Evolutionary conservation across 805 yeast genomes (phyloP).

Genomic region (Metschnikowia shivogae): DNA sequence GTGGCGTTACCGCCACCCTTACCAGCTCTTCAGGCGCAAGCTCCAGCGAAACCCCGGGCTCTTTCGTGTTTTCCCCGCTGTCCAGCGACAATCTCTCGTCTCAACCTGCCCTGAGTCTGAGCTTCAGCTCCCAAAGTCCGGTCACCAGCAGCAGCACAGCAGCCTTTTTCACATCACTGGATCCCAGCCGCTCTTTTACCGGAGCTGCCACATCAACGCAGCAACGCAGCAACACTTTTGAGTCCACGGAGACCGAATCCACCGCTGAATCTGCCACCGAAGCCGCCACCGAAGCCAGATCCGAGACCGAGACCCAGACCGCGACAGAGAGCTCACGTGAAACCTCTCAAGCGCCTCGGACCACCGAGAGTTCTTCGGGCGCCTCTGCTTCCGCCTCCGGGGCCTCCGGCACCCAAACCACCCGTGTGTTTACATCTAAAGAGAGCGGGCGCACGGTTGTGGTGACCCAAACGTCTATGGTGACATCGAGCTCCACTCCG

Average conservation of each 20-base stretch:
- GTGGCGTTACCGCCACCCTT: background rate
- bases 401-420: slow-evolving; percentile 17
- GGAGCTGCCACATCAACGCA: too few species aligned
- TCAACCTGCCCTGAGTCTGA: background rate
- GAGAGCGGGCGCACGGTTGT: slow-evolving; percentile 35
- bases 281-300: too few species aligned
- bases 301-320: too few species aligned
- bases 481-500: slow-evolving; percentile 23
- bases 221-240: too few species aligned
- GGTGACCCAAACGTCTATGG: slow-evolving; percentile 37
- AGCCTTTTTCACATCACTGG: background rate
- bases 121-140: background rate
- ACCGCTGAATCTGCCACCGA: too few species aligned
- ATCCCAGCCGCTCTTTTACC: too few species aligned
- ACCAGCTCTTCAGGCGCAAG: background rate
- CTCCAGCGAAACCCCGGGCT: background rate
- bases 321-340: too few species aligned
- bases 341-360: too few species aligned
- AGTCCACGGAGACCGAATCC: too few species aligned
- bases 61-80: background rate
- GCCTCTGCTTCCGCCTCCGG: background rate
- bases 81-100: background rate
- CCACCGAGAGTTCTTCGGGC: too few species aligned
- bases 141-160: background rate
- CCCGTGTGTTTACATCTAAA: slow-evolving; percentile 25